Percentiles rank a stretch among this genome's conserved stretches.
These are phyloP conservation scores for Verticillium zaregamsianum DNA, from an alignment of 2,329 filamentous ascomycete species.

Conservation along the genomic window DNA sequence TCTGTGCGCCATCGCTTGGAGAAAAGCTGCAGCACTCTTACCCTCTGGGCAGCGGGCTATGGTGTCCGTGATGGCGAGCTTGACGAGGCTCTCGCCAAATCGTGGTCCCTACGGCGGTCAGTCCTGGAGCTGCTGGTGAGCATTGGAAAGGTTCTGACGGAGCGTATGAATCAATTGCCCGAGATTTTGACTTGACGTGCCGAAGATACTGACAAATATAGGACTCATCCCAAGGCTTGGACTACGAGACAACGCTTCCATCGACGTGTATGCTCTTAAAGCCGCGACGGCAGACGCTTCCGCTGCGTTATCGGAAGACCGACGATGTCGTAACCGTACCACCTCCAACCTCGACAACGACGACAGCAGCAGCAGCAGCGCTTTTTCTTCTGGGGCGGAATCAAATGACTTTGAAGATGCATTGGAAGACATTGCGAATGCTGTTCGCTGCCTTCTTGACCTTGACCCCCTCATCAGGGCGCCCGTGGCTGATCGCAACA, in stretches of 20 bases:
- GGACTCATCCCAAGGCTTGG: background rate
- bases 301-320: background rate
- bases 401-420: background rate
- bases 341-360: background rate
- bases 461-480: background rate
- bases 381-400: background rate
- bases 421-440: background rate
- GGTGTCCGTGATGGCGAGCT: background rate
- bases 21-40: background rate
- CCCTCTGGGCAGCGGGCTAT: conserved; percentile 1
- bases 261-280: background rate
- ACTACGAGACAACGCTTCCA: background rate
- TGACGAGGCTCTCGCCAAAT: background rate
- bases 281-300: background rate
- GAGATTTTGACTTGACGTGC: background rate
- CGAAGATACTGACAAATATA: background rate
- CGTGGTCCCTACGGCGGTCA: background rate
- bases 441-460: conserved; percentile 1
- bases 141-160: background rate
- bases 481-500: background rate
- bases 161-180: background rate
- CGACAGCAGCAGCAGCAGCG: background rate
- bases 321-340: background rate
- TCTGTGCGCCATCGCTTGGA: background rate
- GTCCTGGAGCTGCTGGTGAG: background rate